Evolutionary conservation across 2,329 filamentous ascomycete species (phyloP).

Genomic region (Colletotrichum chrysophilum): DNA sequence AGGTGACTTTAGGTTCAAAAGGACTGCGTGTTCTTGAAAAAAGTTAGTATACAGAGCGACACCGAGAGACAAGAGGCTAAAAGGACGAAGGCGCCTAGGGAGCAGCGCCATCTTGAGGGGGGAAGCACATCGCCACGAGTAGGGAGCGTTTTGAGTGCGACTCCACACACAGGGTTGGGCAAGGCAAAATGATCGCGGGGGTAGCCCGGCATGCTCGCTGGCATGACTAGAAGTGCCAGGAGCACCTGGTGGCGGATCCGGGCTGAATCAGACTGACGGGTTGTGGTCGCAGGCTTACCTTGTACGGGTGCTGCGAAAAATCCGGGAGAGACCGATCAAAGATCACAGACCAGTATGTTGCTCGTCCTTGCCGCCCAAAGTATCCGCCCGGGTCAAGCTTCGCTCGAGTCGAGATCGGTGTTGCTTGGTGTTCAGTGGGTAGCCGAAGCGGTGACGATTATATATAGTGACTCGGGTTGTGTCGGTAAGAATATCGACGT

Average conservation of each 20-base stretch:
- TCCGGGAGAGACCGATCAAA: conserved; percentile 13
- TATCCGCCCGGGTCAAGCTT: not conserved
- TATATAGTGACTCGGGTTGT: conserved; percentile 3
- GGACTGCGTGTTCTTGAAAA: not conserved
- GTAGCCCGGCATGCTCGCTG: not conserved
- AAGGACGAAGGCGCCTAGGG: not conserved
- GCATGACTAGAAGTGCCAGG: conserved; percentile 21
- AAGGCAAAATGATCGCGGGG: not conserved
- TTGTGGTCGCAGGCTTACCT: conserved; percentile 18
- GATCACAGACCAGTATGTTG: conserved; percentile 20
- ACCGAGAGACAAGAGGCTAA: not conserved
- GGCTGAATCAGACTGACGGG: conserved; percentile 13
- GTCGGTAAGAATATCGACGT: not conserved
- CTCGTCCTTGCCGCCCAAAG: conserved; percentile 7
- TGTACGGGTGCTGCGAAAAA: conserved; percentile 4
- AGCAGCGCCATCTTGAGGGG: not conserved
- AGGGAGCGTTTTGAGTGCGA: conserved; percentile 11
- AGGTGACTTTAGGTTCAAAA: conserved; percentile 19
- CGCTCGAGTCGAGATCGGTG: not conserved
- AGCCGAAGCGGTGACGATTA: not conserved
- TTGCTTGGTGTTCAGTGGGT: not conserved
- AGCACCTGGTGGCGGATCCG: conserved; percentile 15
- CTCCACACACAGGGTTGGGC: not conserved
- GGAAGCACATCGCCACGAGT: conserved; percentile 14
- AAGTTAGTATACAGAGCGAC: conserved; percentile 1